Conservation (phyloP, 2,329 filamentous ascomycete species). For the Microascus cirrosus region DNA sequence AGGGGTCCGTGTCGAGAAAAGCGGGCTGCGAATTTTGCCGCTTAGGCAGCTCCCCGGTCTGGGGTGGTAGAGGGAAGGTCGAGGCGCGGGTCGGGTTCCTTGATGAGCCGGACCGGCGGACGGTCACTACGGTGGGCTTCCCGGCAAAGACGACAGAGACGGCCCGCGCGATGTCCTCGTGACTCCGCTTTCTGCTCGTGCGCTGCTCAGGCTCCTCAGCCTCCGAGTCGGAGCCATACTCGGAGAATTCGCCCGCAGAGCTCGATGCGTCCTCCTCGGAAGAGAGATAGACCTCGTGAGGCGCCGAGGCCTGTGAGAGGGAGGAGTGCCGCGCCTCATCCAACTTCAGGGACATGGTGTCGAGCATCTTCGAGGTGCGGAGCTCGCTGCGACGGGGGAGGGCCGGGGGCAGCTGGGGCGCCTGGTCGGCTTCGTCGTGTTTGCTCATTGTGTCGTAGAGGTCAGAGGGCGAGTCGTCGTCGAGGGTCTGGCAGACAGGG, state of each 20-base stretch:
- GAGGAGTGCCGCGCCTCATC: conserved; percentile 16
- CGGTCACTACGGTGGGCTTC: conserved; percentile 46
- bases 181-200: conserved; percentile 18
- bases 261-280: conserved; percentile 56
- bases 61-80: not conserved
- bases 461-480: conserved; percentile 8
- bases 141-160: conserved; percentile 50
- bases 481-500: conserved; percentile 2
- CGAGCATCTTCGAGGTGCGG: conserved; percentile 28
- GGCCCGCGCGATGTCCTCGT: conserved; percentile 44
- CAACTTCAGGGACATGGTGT: conserved; percentile 21
- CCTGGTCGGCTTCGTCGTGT: conserved; percentile 4
- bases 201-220: conserved; percentile 16
- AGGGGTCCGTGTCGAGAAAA: conserved; percentile 45
- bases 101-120: conserved; percentile 26
- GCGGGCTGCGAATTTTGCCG: conserved; percentile 16
- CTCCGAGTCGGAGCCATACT: conserved; percentile 37
- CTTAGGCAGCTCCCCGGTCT: not conserved
- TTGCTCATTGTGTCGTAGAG: conserved; percentile 7
- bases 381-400: conserved; percentile 32
- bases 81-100: conserved; percentile 11
- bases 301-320: conserved; percentile 13
- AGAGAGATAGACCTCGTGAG: conserved; percentile 52
- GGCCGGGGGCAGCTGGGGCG: conserved; percentile 17
- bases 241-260: conserved; percentile 48